Evolutionary conservation across 2,329 filamentous ascomycete species (phyloP).

Genomic region (Didymella lethalis): DNA sequence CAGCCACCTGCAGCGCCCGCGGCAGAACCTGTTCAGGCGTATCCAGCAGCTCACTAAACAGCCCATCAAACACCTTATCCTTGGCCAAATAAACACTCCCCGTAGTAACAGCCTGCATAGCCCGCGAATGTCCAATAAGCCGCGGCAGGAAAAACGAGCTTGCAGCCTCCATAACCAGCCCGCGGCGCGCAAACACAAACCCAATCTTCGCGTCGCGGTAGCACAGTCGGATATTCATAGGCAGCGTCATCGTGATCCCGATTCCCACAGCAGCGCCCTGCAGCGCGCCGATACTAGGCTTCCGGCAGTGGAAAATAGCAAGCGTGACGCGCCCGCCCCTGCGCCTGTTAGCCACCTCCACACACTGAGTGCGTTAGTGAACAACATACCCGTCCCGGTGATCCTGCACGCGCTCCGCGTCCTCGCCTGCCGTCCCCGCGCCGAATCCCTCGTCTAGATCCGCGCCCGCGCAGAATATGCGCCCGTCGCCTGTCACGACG

Average conservation of each 20-base stretch:
- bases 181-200: slow-evolving; percentile 75
- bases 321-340: slow-evolving; percentile 58
- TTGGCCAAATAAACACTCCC: slow-evolving; percentile 65
- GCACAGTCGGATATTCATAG: slow-evolving; percentile 63
- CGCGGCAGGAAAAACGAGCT: slow-evolving; percentile 76
- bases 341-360: background rate
- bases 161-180: slow-evolving; percentile 75
- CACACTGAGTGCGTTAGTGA: background rate
- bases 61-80: slow-evolving; percentile 61
- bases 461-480: slow-evolving; percentile 64
- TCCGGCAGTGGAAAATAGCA: slow-evolving; percentile 65
- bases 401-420: slow-evolving; percentile 54
- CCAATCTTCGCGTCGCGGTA: slow-evolving; percentile 70
- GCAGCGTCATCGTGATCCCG: slow-evolving; percentile 67
- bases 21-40: slow-evolving; percentile 67
- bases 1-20: slow-evolving; percentile 70
- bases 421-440: slow-evolving; percentile 49
- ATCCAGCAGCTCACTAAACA: slow-evolving; percentile 73
- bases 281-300: slow-evolving; percentile 64
- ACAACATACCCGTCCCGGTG: slow-evolving; percentile 62
- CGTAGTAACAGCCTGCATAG: slow-evolving; percentile 72
- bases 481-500: slow-evolving; percentile 62
- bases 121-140: slow-evolving; percentile 69
- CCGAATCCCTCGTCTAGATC: slow-evolving; percentile 64
- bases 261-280: slow-evolving; percentile 66